These are phyloP conservation scores for Auriscalpium orientale DNA, from an alignment of 768 basidiomycete genomes.

Conservation along the genomic window DNA sequence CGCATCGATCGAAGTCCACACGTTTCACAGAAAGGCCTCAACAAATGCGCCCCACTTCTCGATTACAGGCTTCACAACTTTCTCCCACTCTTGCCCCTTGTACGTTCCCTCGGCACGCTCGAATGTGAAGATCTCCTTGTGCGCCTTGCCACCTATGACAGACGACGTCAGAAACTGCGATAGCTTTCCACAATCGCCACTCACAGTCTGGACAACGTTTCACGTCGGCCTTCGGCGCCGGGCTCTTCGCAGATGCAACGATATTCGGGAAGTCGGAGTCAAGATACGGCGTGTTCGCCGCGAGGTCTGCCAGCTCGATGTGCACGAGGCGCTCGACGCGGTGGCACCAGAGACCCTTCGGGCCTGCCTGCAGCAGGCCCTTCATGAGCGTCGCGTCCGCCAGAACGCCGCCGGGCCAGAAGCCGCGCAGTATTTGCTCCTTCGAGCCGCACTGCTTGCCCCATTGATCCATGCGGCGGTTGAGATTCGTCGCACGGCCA, in stretches of 20 bases:
- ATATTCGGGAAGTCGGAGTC: conserved; percentile 36
- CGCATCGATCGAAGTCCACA: background rate
- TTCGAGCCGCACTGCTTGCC: conserved; percentile 74
- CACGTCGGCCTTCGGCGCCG: conserved; percentile 6
- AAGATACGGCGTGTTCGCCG: conserved; percentile 51
- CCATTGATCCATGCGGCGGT: conserved; percentile 73
- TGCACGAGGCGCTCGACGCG: conserved; percentile 75
- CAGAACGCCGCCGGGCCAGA: conserved; percentile 55
- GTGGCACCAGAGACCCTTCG: conserved; percentile 60
- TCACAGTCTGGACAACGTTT: conserved; percentile 39
- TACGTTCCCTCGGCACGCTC: conserved; percentile 45
- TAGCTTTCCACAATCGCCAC: conserved; percentile 8
- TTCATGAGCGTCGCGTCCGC: conserved; percentile 40
- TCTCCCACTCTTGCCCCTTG: conserved; percentile 66
- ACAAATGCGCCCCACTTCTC: conserved; percentile 71
- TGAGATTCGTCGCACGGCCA: conserved; percentile 68
- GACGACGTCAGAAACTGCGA: no score
- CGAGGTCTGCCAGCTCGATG: conserved; percentile 69
- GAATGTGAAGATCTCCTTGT: conserved; percentile 80
- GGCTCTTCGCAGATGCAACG: conserved; percentile 22
- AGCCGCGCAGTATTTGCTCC: conserved; percentile 65
- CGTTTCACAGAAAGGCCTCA: conserved; percentile 21
- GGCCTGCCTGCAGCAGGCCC: conserved; percentile 54
- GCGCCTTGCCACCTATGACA: conserved; percentile 44
- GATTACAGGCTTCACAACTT: conserved; percentile 66